phyloP scores from a whole-genome alignment of 805 yeast genomes.

The Citeromyces nyonsensis region DNA sequence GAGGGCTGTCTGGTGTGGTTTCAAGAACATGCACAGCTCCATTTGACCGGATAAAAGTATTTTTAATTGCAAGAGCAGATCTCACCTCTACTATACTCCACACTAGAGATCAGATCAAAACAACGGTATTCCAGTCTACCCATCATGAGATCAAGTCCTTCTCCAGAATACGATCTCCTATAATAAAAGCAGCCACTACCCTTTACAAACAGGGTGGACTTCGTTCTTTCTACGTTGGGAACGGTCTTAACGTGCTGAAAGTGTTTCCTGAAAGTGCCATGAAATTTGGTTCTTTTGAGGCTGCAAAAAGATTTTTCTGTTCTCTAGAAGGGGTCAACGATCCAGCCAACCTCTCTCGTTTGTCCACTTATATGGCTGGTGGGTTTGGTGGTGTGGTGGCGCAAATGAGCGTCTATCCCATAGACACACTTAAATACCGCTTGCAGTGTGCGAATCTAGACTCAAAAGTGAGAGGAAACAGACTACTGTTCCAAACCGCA shows the following conservation, averaged over 20 bases:
- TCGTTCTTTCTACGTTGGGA: constrained; percentile 83
- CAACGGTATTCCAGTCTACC: constrained; percentile 11
- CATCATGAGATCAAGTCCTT: constrained; percentile 21
- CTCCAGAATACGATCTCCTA: constrained; percentile 51
- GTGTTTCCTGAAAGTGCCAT: constrained; percentile 96
- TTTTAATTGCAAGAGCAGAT: constrained; percentile 82
- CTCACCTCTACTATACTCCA: constrained; percentile 53
- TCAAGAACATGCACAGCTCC: constrained; percentile 97
- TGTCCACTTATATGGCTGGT: constrained; percentile 82
- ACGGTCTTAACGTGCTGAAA: constrained; percentile 83
- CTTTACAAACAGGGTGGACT: constrained; percentile 84
- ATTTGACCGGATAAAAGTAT: constrained; percentile 88
- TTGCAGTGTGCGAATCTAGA: constrained; percentile 84
- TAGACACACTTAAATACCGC: constrained; percentile 87
- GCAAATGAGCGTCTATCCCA: constrained; percentile 87
- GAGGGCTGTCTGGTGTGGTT: constrained; percentile 91
- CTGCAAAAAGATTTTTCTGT: constrained; percentile 64
- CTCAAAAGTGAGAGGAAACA: constrained; percentile 41
- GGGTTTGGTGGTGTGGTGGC: constrained; percentile 93
- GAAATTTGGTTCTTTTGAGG: constrained; percentile 91
- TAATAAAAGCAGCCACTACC: constrained; percentile 66
- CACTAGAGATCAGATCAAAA: constrained; percentile 25
- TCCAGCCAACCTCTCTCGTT: constrained; percentile 50
- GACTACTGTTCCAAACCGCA: constrained; percentile 50
- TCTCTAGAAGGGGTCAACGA: constrained; percentile 62